A percentile compares a stretch with the other conserved stretches of the same genome.
phyloP scores from a whole-genome alignment of 257 asterid species.

The Leonotis leonurus region DNA sequence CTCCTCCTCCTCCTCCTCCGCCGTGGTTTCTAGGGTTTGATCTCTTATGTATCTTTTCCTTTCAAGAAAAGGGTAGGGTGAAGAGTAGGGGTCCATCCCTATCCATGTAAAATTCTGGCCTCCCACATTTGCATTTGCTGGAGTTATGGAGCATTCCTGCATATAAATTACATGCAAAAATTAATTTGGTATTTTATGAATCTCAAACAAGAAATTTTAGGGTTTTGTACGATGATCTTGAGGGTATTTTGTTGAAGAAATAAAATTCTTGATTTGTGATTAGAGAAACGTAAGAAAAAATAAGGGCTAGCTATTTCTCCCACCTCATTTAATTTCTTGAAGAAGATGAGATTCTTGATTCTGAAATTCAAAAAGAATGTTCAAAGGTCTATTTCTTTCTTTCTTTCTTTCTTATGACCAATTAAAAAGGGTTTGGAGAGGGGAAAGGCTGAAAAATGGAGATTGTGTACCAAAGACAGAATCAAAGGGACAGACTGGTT shows the following conservation, averaged over 20 bases:
- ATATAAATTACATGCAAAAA: slow-evolving; percentile 5
- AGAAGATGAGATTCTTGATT: no score
- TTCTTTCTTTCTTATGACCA: background rate
- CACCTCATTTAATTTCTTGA: no score
- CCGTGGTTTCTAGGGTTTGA: slow-evolving; percentile 48
- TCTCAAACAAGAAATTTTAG: background rate
- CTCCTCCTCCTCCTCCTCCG: slow-evolving; percentile 25
- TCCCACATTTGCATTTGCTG: slow-evolving; percentile 27
- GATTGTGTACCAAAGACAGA: slow-evolving; percentile 6
- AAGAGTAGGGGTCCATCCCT: slow-evolving; percentile 40
- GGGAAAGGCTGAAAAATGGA: background rate
- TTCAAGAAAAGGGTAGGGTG: slow-evolving; percentile 52
- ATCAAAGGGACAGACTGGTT: background rate
- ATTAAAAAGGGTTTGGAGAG: background rate
- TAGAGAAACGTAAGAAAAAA: no score
- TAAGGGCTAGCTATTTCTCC: no score
- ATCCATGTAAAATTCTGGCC: slow-evolving; percentile 48
- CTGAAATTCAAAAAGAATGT: no score
- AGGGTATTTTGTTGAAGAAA: no score
- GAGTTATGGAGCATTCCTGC: slow-evolving; percentile 64
- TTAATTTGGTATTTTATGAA: background rate
- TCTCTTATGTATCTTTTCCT: slow-evolving; percentile 25
- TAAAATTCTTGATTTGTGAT: no score
- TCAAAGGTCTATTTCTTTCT: background rate
- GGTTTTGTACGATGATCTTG: no score